Evolutionary conservation across 1,139 yeast species (phyloP), one percentile per base, ranked within the genome.

Genomic region (Candida glucosophila): DNA sequence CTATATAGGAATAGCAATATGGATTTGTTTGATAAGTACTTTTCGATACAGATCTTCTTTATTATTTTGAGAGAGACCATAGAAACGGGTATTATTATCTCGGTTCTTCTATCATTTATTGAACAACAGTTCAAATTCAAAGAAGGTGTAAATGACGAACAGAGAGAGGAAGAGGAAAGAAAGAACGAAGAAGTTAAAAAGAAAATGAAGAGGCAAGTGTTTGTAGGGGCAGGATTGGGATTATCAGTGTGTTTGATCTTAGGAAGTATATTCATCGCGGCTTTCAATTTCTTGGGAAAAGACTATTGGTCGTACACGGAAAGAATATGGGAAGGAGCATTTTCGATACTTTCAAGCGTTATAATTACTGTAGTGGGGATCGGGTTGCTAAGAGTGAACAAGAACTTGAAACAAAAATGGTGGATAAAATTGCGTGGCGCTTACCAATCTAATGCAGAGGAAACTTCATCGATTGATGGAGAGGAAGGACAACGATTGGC

Each of bases 321-420:
- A 49, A 71, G 92, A 42, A 51, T 85, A 24, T 86, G 96, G 96
- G 96, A 86, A 57, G 95, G 95, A 24, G 56, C 77, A 6, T 86
- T 86, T 50, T 82, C 92, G 40, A 62, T 86, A 33, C 56, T 85
- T 34, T 86, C 95, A 5, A 73, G 92, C 15, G 43, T 77, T 6
- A 77, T 86, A 58, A 86, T 86, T 46, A 78, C 95, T 4, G 58
- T 80, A 27, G 85, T 86, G 95, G 96, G 96, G 24, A 56, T 85
- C 25, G 85, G 94, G 8, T 71, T 86, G 64, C 63, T 86, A 38
- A 64, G 95, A 39, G 72, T 86, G 47, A 85, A 83, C 55, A 77
- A 80, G 46, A 63, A 63, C 32, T 63, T 64, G 71, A 62, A 64
- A 40, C 54, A 60, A 21, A 63, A 64, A 41, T 64, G 71, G 71